Evolutionary conservation across 31 red algal species (phyloP), one percentile per base, ranked within the genome.

Genomic region (Asparagopsis taxiformis): DNA sequence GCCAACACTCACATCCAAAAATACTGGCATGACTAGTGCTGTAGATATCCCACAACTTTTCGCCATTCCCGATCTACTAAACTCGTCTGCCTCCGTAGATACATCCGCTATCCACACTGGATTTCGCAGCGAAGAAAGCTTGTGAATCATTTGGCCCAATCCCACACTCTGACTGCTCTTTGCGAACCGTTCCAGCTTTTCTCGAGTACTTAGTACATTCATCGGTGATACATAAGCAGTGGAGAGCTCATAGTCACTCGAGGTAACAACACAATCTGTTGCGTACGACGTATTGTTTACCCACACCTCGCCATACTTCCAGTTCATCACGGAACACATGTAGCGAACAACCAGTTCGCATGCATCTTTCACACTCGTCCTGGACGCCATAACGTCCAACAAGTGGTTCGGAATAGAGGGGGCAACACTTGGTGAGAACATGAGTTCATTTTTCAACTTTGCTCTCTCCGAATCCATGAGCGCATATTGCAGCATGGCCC

Each of bases 301-400:
- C 74, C 74, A 78, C 0, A 78, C 59, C 31, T 78, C 74, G 1
- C 57, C 74, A 38, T 78, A 78, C 74, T 78, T 78, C 74, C 74
- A 78, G 23, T 78, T 52, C 10, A 64, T 59, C 1, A 60, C 36
- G 13, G 60, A 59, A 28, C 74, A 78, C 21, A 78, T 46, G 39
- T 78, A 43, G 33, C 38, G 49, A 28, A 78, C 22, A 7, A 78
- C 43, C 13, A 64, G 58, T 41, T 78, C 59, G 31, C 74, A 78
- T 1, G 74, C 74, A 8, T 66, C 35, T 20, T 59, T 21, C 17
- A 78, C 43, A 1, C 59, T 55, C 9, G 74, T 59, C 21, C 44
- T 33, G 49, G 51, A 31, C 2, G 49, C 44, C 29, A 78, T 39
- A 19, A 62, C 60, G 9, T 44, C 57, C 26, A 52, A 48, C 22